Percentiles rank a stretch among this genome's conserved stretches.
These are phyloP conservation scores for Lipomyces japonicus DNA, from an alignment of 805 yeast genomes.

Conservation along the genomic window DNA sequence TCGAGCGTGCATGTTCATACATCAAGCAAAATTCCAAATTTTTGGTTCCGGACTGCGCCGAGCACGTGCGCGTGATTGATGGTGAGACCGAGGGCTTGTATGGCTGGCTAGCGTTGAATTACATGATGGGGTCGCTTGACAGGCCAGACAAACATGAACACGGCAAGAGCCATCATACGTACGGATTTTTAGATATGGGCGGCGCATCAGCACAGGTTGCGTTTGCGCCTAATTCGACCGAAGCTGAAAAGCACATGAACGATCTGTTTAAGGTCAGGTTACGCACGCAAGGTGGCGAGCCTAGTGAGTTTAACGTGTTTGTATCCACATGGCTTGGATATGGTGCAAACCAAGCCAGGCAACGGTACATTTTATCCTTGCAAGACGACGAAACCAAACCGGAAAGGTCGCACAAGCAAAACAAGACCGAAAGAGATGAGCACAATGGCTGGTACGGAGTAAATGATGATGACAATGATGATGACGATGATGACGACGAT, in stretches of 20 bases:
- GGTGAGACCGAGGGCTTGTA: constrained; percentile 93
- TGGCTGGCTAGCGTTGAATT: constrained; percentile 93
- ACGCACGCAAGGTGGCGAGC: constrained; percentile 64
- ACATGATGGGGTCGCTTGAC: constrained; percentile 64
- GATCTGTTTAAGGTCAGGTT: constrained; percentile 67
- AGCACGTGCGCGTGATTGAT: constrained; percentile 80
- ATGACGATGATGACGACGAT: constrained; percentile 22
- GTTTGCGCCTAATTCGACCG: constrained; percentile 71
- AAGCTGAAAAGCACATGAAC: constrained; percentile 60
- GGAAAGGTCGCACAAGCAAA: too few species aligned
- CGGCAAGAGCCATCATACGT: constrained; percentile 49
- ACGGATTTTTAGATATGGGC: constrained; percentile 98
- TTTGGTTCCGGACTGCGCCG: constrained; percentile 52
- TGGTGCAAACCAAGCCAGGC: constrained; percentile 93
- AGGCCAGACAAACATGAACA: constrained; percentile 35
- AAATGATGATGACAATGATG: constrained; percentile 5
- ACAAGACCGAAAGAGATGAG: background rate
- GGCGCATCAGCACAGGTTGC: constrained; percentile 98
- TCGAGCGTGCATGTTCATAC: constrained; percentile 57
- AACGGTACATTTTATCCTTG: constrained; percentile 52
- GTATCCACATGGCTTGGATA: constrained; percentile 97
- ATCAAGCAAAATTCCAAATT: constrained; percentile 57
- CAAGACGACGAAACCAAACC: constrained; percentile 6
- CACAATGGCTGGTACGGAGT: background rate
- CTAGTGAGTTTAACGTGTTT: constrained; percentile 77